Evolutionary conservation across 495 filamentous ascomycete species (phyloP), one percentile per base, ranked within the genome.

Genomic region (Penicillium bialowiezense): DNA sequence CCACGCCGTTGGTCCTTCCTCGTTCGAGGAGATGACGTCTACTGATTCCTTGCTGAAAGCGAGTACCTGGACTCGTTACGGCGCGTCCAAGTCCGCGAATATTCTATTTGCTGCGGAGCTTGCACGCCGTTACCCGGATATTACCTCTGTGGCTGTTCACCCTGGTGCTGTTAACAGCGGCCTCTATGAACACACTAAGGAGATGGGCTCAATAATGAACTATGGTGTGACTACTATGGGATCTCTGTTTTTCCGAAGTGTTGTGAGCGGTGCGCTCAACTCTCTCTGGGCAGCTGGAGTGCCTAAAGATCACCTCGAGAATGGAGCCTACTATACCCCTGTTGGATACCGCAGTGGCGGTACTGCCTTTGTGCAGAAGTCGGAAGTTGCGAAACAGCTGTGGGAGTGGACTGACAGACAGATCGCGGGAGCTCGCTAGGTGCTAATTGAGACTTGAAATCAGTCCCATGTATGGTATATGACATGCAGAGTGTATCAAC

Each of bases 1-100:
- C 33, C 82, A 80, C 56, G 74, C 71, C 26, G 74, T 75, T 21
- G 78, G 48, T 8, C 60, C 81, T 32, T 66, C 81, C 4, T 48
- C 81, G 4, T 76, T 80, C 21, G 75, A 77, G 51, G 26, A 50
- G 64, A 44, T 77, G 72, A 65, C 67, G 29, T 62, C 75, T 18
- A 77, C 77, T 36, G 62, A 52, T 9, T 65, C 52, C 4, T 68
- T 65, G 21, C 58, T 58, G 50, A 58, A 57, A 6, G 52, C 46
- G 12, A 63, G 52, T 39, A 65, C 70, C 10, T 78, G 67, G 64
- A 48, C 56, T 13, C 77, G 81, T 18, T 91, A 91, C 59, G 77
- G 69, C 3, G 75, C 86, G 21, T 75, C 72, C 52, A 91, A 91
- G 68, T 76, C 89, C 1, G 82, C 85, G 6, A 89, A 89, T 59